These are phyloP conservation scores for Chalciporus chontae DNA, from an alignment of 768 basidiomycete genomes.

Conservation along the genomic window DNA sequence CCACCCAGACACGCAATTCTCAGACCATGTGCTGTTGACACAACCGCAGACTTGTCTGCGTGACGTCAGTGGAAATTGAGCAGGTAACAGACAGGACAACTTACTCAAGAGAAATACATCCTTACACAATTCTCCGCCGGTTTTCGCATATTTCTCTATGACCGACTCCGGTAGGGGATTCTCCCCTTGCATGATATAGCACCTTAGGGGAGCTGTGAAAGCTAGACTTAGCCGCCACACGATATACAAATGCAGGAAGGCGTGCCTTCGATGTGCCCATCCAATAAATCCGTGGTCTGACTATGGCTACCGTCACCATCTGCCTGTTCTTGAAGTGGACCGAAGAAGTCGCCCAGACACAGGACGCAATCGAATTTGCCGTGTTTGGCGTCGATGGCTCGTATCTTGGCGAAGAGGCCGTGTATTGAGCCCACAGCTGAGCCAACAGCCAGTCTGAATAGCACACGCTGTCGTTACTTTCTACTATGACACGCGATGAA, in stretches of 20 bases:
- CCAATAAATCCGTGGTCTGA: slow-evolving; percentile 58
- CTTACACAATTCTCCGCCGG: slow-evolving; percentile 74
- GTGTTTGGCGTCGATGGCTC: slow-evolving; percentile 83
- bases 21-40: slow-evolving; percentile 76
- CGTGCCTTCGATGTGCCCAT: slow-evolving; percentile 65
- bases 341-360: slow-evolving; percentile 86
- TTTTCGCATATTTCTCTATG: slow-evolving; percentile 69
- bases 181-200: slow-evolving; percentile 90
- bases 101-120: slow-evolving; percentile 85
- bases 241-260: background rate
- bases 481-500: background rate
- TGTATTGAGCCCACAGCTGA: slow-evolving; percentile 72
- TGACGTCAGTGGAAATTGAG: slow-evolving; percentile 3
- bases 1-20: slow-evolving; percentile 87
- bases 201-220: slow-evolving; percentile 78
- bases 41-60: slow-evolving; percentile 74
- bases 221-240: slow-evolving; percentile 10
- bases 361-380: slow-evolving; percentile 87
- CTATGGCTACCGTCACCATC: slow-evolving; percentile 37
- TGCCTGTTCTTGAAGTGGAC: slow-evolving; percentile 39
- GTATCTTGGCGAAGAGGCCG: slow-evolving; percentile 78
- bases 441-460: slow-evolving; percentile 68
- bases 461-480: background rate
- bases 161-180: slow-evolving; percentile 69
- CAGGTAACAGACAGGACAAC: slow-evolving; percentile 25